Base-by-base conservation (phyloP, 371 early-diverging fungal genomes). In the Nosema granulosis region DNA sequence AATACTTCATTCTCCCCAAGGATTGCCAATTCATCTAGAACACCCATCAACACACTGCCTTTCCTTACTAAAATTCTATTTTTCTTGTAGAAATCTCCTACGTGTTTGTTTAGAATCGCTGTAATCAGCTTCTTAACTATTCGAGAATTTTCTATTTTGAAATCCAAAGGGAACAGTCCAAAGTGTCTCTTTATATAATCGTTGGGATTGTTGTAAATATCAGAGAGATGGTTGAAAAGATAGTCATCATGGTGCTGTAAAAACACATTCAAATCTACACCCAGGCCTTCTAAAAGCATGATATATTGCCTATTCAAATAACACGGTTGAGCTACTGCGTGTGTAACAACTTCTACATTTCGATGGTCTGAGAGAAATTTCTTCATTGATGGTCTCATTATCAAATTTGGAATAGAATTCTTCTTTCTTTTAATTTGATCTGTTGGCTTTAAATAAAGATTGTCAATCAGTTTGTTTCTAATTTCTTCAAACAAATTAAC, bases 31-130 rank as follows among this genome's bases (percentile, higher is more conserved):
- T 92, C 92, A 75, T 93, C 93, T 76, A 90, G 74, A 0, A 92
- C 88, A 9, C 93, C 93, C 3, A 91, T 80, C 3, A 92, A 81
- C 34, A 85, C 84, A 1, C 88, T 89, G 0, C 90, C 89, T 2
- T 89, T 79, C 0, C 87, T 87, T 0, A 91, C 88, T 65, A 78
- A 83, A 65, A 93, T 88, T 49, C 88, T 87, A 0, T 90, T 89
- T 69, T 88, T 89, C 68, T 88, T 84, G 71, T 89, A 87, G 3
- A 92, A 75, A 29, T 89, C 89, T 51, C 87, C 88, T 50, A 91
- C 85, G 75, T 51, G 73, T 86, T 1, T 87, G 79, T n/a, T 86
- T 82, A 71, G 88, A 87, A 32, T 89, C 74, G 20, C 87, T 85
- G 51, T 89, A 61, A 57, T 88, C 35, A 69, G 88, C 89, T 61